Evolutionary conservation across 1,284 basidiomycete genomes (phyloP).

Genomic region (Naganishia sp.): DNA sequence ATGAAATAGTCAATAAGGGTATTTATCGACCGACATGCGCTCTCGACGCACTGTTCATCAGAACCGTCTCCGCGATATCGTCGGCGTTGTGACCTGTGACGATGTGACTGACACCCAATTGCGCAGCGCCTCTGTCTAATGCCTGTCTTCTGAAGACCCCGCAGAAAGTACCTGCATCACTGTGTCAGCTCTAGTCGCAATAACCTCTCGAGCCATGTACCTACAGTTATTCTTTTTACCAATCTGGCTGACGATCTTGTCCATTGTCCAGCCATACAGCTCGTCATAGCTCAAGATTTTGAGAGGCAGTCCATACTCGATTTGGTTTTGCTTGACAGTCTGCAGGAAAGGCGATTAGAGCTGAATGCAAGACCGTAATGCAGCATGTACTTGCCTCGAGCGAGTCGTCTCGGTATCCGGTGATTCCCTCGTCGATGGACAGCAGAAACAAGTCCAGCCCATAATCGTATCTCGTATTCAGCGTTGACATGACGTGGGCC

Average conservation of each 20-base stretch:
- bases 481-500: conserved; percentile 91
- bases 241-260: conserved; percentile 86
- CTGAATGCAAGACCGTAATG: neutral
- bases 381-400: conserved; percentile 67
- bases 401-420: conserved; percentile 96
- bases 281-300: conserved; percentile 96
- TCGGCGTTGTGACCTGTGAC: conserved; percentile 99
- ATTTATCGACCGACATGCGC: neutral
- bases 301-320: conserved; percentile 91
- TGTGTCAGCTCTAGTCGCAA: neutral
- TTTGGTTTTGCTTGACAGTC: conserved; percentile 97
- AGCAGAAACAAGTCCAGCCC: conserved; percentile 88
- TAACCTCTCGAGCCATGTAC: conserved; percentile 27
- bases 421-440: conserved; percentile 98
- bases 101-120: conserved; percentile 91
- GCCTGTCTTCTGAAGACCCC: conserved; percentile 96
- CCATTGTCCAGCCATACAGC: conserved; percentile 99
- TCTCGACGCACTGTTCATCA: conserved; percentile 88
- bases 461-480: conserved; percentile 93
- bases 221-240: conserved; percentile 95
- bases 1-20: neutral
- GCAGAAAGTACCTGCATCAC: conserved; percentile 74
- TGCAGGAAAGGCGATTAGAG: conserved; percentile 46
- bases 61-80: conserved; percentile 95
- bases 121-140: conserved; percentile 87